A percentile compares a stretch with the other conserved stretches of the same genome.
Conservation (phyloP, 2,329 filamentous ascomycete genomes). For the Delphinella strobiligena region DNA sequence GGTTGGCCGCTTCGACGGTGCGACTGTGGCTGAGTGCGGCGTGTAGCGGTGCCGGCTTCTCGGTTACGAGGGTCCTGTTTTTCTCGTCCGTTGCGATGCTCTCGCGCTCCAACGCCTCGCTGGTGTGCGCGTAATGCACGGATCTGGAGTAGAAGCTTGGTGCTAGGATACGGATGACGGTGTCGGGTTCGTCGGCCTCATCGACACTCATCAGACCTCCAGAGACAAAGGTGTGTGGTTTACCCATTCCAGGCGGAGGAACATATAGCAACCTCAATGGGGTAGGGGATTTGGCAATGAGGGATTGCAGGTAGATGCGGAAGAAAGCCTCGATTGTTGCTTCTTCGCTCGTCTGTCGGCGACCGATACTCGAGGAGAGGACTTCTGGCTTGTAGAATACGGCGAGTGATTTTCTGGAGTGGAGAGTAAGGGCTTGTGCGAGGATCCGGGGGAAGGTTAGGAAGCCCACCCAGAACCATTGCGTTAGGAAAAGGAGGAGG, state of each 20-base stretch:
- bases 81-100: constrained; percentile 38
- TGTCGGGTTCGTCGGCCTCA: constrained; percentile 23
- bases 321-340: constrained; percentile 27
- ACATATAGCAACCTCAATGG: constrained; percentile 42
- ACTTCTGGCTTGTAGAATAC: constrained; percentile 58
- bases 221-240: not conserved
- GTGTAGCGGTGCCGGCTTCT: constrained; percentile 41
- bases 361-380: constrained; percentile 41
- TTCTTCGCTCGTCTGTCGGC: constrained; percentile 42
- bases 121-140: constrained; percentile 48
- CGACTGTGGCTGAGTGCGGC: constrained; percentile 22
- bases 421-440: constrained; percentile 46
- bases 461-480: constrained; percentile 58
- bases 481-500: constrained; percentile 16
- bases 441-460: constrained; percentile 54
- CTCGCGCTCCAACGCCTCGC: constrained; percentile 51
- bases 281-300: constrained; percentile 36
- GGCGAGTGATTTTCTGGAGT: constrained; percentile 44
- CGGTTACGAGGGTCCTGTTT: constrained; percentile 46
- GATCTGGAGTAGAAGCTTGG: constrained; percentile 58
- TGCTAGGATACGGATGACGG: constrained; percentile 49
- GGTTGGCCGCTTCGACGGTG: not conserved
- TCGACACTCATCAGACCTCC: constrained; percentile 11
- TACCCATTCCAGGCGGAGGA: constrained; percentile 25
- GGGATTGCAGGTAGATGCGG: constrained; percentile 26